Percentiles rank a stretch among this genome's conserved stretches.
These are phyloP conservation scores for Penicillium paneum DNA, from an alignment of 2,329 filamentous ascomycete genomes.

Conservation along the genomic window DNA sequence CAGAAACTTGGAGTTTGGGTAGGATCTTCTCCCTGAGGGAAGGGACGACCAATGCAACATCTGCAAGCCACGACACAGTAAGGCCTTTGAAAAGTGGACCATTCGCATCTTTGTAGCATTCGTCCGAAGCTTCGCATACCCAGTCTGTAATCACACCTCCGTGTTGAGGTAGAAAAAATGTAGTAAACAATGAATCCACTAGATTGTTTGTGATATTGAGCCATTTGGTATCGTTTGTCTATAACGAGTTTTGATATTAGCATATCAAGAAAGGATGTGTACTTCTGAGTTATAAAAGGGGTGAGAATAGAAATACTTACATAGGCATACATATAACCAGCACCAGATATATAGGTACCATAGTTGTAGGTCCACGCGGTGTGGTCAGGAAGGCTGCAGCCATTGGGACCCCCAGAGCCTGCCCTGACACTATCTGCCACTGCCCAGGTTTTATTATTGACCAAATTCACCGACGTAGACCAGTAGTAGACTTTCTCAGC, in stretches of 20 bases:
- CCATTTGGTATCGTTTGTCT: slow-evolving; percentile 1
- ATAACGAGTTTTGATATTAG: background rate
- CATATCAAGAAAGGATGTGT: background rate
- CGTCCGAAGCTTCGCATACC: slow-evolving; percentile 52
- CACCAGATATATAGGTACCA: slow-evolving; percentile 55
- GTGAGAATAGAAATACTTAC: background rate
- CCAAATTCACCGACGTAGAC: slow-evolving; percentile 53
- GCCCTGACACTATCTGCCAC: slow-evolving; percentile 62
- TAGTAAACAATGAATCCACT: background rate
- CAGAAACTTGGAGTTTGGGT: slow-evolving; percentile 56
- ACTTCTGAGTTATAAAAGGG: background rate
- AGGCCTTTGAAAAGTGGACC: slow-evolving; percentile 65
- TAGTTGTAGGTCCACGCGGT: slow-evolving; percentile 66
- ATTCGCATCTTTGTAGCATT: slow-evolving; percentile 66
- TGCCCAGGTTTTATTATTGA: slow-evolving; percentile 57
- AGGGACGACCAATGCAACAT: slow-evolving; percentile 59
- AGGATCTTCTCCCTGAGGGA: slow-evolving; percentile 54
- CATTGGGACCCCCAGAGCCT: slow-evolving; percentile 37
- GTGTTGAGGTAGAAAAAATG: background rate
- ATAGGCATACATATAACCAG: slow-evolving; percentile 2
- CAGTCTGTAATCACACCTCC: slow-evolving; percentile 1
- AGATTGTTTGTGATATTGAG: background rate
- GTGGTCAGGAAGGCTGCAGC: slow-evolving; percentile 61
- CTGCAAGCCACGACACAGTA: slow-evolving; percentile 63
- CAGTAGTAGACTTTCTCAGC: slow-evolving; percentile 62